These are phyloP conservation scores for Brassica balearica DNA, from an alignment of 441 rosid species.

Conservation along the genomic window DNA sequence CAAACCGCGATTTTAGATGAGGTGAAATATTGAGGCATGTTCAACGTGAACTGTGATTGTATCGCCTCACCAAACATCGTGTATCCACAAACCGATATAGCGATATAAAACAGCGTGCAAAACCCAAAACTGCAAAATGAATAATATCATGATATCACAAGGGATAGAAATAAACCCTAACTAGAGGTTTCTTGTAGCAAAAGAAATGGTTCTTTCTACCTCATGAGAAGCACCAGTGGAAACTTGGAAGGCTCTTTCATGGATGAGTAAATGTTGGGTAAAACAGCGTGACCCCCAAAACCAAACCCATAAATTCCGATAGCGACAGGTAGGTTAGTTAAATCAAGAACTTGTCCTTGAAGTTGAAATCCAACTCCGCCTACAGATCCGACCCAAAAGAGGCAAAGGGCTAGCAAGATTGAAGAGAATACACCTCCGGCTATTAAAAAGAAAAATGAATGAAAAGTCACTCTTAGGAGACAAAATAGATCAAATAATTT, in stretches of 20 bases:
- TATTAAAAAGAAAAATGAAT: conserved; percentile 36
- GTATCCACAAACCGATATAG: conserved; percentile 62
- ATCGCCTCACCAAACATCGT: conserved; percentile 68
- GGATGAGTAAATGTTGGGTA: conserved; percentile 72
- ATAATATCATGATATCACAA: not conserved
- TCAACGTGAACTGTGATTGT: conserved; percentile 73
- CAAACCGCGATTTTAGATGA: conserved; percentile 69
- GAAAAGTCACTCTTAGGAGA: not conserved
- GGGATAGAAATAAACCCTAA: not conserved
- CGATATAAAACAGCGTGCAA: conserved; percentile 55
- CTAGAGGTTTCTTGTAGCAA: conserved; percentile 10
- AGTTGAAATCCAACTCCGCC: conserved; percentile 63
- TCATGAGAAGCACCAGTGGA: conserved; percentile 49
- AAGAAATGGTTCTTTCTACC: conserved; percentile 40
- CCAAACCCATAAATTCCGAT: conserved; percentile 66
- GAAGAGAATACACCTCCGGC: conserved; percentile 81
- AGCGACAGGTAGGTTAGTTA: conserved; percentile 61
- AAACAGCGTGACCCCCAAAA: conserved; percentile 65
- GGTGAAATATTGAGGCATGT: conserved; percentile 61
- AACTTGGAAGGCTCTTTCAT: conserved; percentile 66
- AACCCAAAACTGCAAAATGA: conserved; percentile 57
- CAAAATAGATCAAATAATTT: not conserved
- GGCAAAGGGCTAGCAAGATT: conserved; percentile 60
- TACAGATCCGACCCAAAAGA: conserved; percentile 70
- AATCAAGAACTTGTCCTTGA: conserved; percentile 52